Evolutionary conservation across 352 stramenopile genomes (phyloP).

Genomic region (Pythium aristosporum): DNA sequence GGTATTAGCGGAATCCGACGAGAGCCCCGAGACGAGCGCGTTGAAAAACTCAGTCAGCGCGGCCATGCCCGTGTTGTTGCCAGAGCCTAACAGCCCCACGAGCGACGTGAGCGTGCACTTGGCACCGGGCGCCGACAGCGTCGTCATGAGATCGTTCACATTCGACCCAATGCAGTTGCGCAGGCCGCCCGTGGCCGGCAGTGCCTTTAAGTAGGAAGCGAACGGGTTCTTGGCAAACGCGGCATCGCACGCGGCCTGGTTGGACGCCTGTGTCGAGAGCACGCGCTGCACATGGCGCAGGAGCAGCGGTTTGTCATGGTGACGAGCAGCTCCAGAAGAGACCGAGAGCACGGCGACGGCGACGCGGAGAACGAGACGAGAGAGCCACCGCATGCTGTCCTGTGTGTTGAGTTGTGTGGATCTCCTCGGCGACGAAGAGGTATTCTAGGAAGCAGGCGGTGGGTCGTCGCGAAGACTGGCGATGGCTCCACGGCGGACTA

Average conservation of each 20-base stretch:
- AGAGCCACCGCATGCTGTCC: background rate
- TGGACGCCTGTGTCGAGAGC: constrained; percentile 22
- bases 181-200: constrained; percentile 46
- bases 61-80: constrained; percentile 25
- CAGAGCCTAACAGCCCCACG: constrained; percentile 35
- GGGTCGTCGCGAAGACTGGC: background rate
- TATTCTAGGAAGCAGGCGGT: background rate
- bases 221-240: constrained; percentile 42
- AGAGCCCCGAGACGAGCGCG: constrained; percentile 36
- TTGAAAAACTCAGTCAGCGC: constrained; percentile 47
- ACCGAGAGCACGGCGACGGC: constrained; percentile 1
- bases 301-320: constrained; percentile 7
- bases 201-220: constrained; percentile 39
- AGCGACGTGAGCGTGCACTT: constrained; percentile 56
- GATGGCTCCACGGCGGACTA: background rate
- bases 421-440: too few species aligned
- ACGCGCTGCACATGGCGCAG: constrained; percentile 21
- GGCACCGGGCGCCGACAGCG: constrained; percentile 34
- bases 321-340: background rate
- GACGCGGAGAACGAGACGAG: background rate
- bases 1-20: constrained; percentile 1
- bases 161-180: constrained; percentile 53
- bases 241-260: constrained; percentile 39
- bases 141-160: constrained; percentile 38
- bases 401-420: background rate